These are phyloP conservation scores for Ophiocytium majus DNA, from an alignment of 352 stramenopile genomes.

Conservation along the genomic window DNA sequence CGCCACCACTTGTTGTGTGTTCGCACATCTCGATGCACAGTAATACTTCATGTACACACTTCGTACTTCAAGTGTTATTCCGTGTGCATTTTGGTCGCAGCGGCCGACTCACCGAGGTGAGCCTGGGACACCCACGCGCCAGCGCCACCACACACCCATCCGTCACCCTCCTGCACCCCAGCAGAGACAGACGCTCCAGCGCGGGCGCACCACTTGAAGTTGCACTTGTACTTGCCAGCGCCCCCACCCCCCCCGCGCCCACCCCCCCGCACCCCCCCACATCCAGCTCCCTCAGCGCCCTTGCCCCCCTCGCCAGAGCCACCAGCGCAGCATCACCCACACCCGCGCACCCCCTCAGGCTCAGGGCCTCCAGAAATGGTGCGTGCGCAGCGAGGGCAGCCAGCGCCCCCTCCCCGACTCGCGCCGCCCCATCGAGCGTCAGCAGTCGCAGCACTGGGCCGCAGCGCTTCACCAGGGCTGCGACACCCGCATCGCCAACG, in stretches of 20 bases:
- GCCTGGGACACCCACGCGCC: slow-evolving; percentile 28
- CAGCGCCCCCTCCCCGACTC: neutral
- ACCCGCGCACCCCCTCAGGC: neutral
- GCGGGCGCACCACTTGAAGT: neutral
- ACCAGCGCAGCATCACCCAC: neutral
- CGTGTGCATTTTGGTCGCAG: too few relatives aligned
- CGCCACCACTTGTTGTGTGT: too few relatives aligned
- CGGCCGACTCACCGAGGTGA: slow-evolving; percentile 31
- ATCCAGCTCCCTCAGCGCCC: neutral
- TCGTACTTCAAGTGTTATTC: too few relatives aligned
- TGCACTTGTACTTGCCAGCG: too few relatives aligned
- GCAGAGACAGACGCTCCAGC: slow-evolving; percentile 27
- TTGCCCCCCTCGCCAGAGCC: neutral
- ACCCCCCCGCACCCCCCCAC: neutral
- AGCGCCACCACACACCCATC: slow-evolving; percentile 25
- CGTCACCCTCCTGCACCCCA: slow-evolving; percentile 24
- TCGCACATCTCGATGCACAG: too few relatives aligned
- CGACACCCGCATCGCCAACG: neutral
- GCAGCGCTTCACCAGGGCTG: neutral
- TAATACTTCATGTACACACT: too few relatives aligned
- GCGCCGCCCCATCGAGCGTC: neutral
- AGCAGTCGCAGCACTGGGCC: neutral
- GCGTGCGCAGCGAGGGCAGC: slow-evolving; percentile 21
- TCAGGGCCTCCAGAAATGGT: neutral
- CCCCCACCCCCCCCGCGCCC: neutral